Base-by-base conservation (phyloP, 176 grass and related monocot species). In the Areca catechu region DNA sequence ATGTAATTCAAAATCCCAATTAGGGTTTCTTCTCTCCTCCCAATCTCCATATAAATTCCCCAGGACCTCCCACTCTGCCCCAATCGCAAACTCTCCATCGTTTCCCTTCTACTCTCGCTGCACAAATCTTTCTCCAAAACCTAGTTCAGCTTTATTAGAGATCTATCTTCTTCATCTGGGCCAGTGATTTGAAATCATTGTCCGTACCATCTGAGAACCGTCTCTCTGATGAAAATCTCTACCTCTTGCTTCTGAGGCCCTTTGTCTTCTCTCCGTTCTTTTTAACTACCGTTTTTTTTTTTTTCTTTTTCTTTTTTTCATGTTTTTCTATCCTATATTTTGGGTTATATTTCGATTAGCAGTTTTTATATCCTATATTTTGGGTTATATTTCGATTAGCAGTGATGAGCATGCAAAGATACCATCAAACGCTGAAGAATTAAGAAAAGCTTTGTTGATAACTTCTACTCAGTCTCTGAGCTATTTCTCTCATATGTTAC, bases 201-300 rank as follows among this genome's bases (percentile, higher is more conserved):
- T 84, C 75, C 71, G 75, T 84, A 84, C 81, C 81, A 84, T 75
- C 71, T 79, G 81, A 84, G 53, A 17, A 29, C 54, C 48, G 25
- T 68, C 9, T 55, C 4, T 67, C 12, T 85, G 82, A 85, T 76
- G 72, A 19, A 43, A 43, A 63, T 58, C 25, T 14, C 1, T 16
- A 24, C 67, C 67, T 61, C 61, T 10, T 53, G 58, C 48, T 56
- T 73, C 56, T 79, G 50, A 71, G 61, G 50, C 60, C 19, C 47
- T 21, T 63, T 49, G 15, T 14, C 10, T 66, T 60, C 24, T 4
- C 14, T 69, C 16, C 21, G 4, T 15, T 49, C 34, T 24, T 29
- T 22, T 5, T 6, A 16, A 14, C 1, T 47, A 61, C 18, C 20
- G 27, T 27, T 19, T 50, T 61, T 16, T 2, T 3, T 69, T 54